A percentile compares a stretch with the other conserved stretches of the same genome.
Evolutionary conservation across 73 alveolate species (phyloP).

Genomic region (Paramecium octaurelia): DNA sequence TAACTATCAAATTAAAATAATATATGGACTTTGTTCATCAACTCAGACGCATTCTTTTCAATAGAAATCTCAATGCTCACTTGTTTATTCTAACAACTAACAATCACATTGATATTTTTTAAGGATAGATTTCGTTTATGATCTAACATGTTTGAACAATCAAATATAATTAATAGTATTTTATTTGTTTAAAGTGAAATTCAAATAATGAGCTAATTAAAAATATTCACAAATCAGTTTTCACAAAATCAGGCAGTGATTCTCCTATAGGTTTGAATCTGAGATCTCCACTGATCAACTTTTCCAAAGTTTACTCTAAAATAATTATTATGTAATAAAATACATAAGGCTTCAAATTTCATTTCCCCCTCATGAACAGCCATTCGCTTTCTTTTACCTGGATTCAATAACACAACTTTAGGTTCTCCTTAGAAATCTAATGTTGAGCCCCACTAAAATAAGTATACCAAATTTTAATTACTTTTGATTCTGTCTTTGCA

Average conservation of each 20-base stretch:
- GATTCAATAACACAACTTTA: slow-evolving; percentile 72
- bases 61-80: not conserved
- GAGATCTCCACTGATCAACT: slow-evolving; percentile 62
- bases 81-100: not conserved
- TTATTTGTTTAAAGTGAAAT: not conserved
- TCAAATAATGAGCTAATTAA: not conserved
- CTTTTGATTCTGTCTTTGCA: slow-evolving; percentile 38
- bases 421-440: slow-evolving; percentile 66
- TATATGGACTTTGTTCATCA: not conserved
- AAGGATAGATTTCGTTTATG: not conserved
- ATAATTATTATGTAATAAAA: not conserved
- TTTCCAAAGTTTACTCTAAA: slow-evolving; percentile 51
- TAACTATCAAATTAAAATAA: not conserved
- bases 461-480: not conserved
- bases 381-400: slow-evolving; percentile 78
- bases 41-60: not conserved
- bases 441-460: slow-evolving; percentile 54
- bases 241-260: slow-evolving; percentile 51
- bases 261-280: slow-evolving; percentile 59
- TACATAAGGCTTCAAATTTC: not conserved
- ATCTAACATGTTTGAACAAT: not conserved
- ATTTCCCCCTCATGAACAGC: slow-evolving; percentile 62
- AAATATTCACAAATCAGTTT: slow-evolving; percentile 7
- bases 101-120: not conserved
- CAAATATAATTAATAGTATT: not conserved